phyloP scores from a whole-genome alignment of 1,139 yeast species.

The Scheffersomyces parashehatae region DNA sequence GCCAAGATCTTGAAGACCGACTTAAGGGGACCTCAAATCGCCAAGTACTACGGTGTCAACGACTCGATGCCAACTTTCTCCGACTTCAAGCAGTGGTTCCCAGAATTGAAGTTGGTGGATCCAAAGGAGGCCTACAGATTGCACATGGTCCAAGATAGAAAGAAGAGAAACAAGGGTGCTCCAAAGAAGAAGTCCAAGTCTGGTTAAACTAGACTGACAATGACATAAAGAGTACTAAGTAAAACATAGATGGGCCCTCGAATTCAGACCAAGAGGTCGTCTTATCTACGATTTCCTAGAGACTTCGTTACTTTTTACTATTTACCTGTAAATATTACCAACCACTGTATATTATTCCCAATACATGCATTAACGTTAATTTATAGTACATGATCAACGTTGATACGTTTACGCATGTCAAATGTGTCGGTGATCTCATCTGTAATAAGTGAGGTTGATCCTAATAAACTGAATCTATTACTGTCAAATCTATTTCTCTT shows the following conservation, averaged over 20 bases:
- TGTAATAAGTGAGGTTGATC: slow-evolving; percentile 6
- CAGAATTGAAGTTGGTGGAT: slow-evolving; percentile 63
- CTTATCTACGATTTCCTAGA: too few relatives aligned
- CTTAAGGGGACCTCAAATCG: slow-evolving; percentile 72
- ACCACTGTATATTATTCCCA: slow-evolving; percentile 1
- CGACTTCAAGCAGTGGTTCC: slow-evolving; percentile 58
- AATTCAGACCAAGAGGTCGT: too few relatives aligned
- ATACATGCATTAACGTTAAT: background rate
- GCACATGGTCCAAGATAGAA: slow-evolving; percentile 64
- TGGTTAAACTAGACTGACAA: slow-evolving; percentile 1
- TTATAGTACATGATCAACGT: too few relatives aligned
- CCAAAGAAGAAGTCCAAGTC: slow-evolving; percentile 64
- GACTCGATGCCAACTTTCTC: slow-evolving; percentile 61
- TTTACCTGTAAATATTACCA: background rate
- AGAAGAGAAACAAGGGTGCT: slow-evolving; percentile 91
- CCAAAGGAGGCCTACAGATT: slow-evolving; percentile 73
- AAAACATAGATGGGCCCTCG: too few relatives aligned
- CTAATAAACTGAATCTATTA: slow-evolving; percentile 5
- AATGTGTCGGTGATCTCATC: slow-evolving; percentile 37
- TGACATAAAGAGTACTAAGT: background rate
- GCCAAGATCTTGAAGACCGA: slow-evolving; percentile 71
- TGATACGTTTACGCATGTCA: slow-evolving; percentile 16
- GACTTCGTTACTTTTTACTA: background rate
- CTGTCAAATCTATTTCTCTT: slow-evolving; percentile 5
- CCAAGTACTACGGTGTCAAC: slow-evolving; percentile 76